A percentile compares a stretch with the other conserved stretches of the same genome.
These are phyloP conservation scores for Taiozyma sp. DNA, from an alignment of 1,139 yeast species.

Conservation along the genomic window DNA sequence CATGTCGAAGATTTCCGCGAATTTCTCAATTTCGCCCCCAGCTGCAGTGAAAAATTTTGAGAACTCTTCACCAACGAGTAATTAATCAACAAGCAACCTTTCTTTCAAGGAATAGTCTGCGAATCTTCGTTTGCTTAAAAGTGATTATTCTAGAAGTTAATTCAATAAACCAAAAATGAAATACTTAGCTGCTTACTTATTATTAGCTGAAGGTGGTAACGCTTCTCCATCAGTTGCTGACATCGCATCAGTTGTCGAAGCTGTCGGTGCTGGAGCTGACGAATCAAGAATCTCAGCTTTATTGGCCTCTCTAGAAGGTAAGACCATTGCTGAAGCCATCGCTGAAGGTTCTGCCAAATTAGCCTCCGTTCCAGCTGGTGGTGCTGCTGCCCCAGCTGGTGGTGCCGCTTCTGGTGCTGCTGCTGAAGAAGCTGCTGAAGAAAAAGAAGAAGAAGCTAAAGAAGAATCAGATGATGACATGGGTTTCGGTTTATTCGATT, in stretches of 20 bases:
- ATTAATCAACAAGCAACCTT: not conserved
- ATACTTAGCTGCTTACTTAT: slow-evolving; percentile 90
- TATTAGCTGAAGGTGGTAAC: slow-evolving; percentile 84
- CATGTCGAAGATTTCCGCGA: not conserved
- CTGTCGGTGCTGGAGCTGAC: slow-evolving; percentile 96
- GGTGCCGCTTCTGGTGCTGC: slow-evolving; percentile 66
- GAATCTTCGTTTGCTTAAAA: slow-evolving; percentile 32
- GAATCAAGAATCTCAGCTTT: slow-evolving; percentile 82
- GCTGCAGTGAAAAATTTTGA: not conserved
- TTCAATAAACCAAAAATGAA: slow-evolving; percentile 46
- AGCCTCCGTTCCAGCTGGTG: slow-evolving; percentile 97
- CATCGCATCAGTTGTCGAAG: slow-evolving; percentile 81
- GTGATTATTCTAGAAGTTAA: slow-evolving; percentile 35
- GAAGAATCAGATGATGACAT: slow-evolving; percentile 77
- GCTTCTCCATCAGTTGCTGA: slow-evolving; percentile 90
- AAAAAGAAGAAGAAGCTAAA: slow-evolving; percentile 60
- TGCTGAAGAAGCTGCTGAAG: slow-evolving; percentile 68
- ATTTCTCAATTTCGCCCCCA: not conserved
- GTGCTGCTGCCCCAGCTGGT: slow-evolving; percentile 78
- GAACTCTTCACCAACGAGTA: not conserved
- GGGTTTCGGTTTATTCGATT: slow-evolving; percentile 75
- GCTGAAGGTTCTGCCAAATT: slow-evolving; percentile 96
- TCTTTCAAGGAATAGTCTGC: slow-evolving; percentile 28
- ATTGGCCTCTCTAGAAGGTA: slow-evolving; percentile 91
- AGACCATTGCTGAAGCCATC: slow-evolving; percentile 81